Evolutionary conservation across 345 rosid species (phyloP).

Genomic region (Anastatica hierochuntica): DNA sequence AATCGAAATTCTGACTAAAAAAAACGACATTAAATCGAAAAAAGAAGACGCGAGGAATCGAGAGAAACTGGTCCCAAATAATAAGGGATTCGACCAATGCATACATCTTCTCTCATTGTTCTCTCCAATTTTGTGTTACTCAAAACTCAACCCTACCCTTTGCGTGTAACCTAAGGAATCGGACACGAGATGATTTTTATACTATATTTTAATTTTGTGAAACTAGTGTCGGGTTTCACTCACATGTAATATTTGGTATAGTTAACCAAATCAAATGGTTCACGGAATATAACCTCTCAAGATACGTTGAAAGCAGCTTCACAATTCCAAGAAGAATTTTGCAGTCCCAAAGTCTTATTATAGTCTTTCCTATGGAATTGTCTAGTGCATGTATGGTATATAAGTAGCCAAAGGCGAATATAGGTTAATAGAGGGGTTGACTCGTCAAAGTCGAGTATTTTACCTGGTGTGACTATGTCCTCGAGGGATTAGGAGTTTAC

Average conservation of each 20-base stretch:
- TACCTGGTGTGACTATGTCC: no score
- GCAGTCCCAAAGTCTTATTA: conserved; percentile 7
- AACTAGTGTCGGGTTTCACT: no score
- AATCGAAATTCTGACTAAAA: no score
- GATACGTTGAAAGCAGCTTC: no score
- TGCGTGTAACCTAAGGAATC: conserved; percentile 46
- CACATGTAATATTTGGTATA: no score
- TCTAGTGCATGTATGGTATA: conserved; percentile 9
- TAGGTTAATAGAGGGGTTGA: no score
- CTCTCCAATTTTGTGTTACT: conserved; percentile 28
- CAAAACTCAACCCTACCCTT: conserved; percentile 31
- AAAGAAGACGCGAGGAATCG: background rate
- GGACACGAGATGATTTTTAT: background rate
- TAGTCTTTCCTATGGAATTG: conserved; percentile 15
- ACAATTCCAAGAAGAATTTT: conserved; percentile 14
- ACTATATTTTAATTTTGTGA: no score
- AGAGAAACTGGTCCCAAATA: conserved; percentile 40
- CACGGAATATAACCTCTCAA: background rate
- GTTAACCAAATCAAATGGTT: no score
- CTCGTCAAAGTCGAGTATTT: no score
- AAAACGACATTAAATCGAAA: background rate
- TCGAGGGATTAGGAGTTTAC: no score
- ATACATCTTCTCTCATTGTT: conserved; percentile 21
- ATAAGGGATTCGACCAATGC: conserved; percentile 32
- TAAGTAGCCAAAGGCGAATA: no score